Percentiles rank a stretch among this genome's conserved stretches.
These are phyloP conservation scores for Polyporus tsugae DNA, from an alignment of 1,284 basidiomycete species.

Conservation along the genomic window DNA sequence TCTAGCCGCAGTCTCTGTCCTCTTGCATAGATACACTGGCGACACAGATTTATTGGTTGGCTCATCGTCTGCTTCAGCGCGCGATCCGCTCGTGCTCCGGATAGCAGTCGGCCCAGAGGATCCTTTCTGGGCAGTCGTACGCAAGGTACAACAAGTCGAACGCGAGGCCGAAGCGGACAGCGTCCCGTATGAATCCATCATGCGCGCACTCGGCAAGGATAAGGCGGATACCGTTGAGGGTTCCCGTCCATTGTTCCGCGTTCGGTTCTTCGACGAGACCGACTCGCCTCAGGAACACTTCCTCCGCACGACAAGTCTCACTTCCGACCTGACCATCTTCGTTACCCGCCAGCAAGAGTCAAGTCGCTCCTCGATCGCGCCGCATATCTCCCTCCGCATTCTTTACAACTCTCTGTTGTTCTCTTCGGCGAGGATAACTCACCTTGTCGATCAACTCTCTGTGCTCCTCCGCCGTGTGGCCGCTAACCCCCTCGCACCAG, in stretches of 20 bases:
- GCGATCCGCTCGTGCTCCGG: conserved; percentile 86
- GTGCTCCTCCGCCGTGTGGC: conserved; percentile 82
- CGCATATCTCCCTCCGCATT: conserved; percentile 85
- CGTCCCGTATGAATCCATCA: conserved; percentile 85
- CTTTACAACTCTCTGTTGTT: conserved; percentile 97
- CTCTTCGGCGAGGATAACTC: conserved; percentile 79
- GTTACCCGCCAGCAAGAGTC: conserved; percentile 74
- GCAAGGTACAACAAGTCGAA: conserved; percentile 86
- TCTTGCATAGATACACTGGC: conserved; percentile 95
- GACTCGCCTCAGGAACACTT: conserved; percentile 79
- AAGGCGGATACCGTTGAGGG: conserved; percentile 64
- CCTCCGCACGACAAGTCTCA: conserved; percentile 82
- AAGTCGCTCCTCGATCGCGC: conserved; percentile 76
- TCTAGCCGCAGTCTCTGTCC: conserved; percentile 89
- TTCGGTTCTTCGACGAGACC: conserved; percentile 96
- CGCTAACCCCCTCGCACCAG: conserved; percentile 63
- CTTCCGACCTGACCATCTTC: conserved; percentile 92
- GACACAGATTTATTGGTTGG: conserved; percentile 96
- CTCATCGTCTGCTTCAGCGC: conserved; percentile 83
- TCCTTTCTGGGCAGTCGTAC: conserved; percentile 93
- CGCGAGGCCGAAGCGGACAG: conserved; percentile 86
- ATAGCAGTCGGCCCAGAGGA: conserved; percentile 88
- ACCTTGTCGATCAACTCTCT: conserved; percentile 89
- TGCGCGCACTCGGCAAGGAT: conserved; percentile 77
- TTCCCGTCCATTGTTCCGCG: conserved; percentile 82